Percentiles rank a stretch among this genome's conserved stretches.
phyloP scores from a whole-genome alignment of 2,329 filamentous ascomycete species.

The Graphilbum fragrans region DNA sequence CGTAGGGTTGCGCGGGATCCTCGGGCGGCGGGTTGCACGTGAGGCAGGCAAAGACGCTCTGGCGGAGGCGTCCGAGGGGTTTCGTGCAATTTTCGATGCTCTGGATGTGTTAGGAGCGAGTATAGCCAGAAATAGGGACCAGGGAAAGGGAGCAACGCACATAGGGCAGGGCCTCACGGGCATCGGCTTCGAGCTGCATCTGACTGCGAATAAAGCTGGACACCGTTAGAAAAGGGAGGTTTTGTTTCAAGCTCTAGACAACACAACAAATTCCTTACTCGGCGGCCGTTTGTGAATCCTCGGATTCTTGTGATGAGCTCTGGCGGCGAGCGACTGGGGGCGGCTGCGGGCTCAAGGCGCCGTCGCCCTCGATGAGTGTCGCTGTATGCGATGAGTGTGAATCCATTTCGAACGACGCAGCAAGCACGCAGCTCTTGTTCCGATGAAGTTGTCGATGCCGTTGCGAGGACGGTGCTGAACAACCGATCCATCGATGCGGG shows the following conservation, averaged over 20 bases:
- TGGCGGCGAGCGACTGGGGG: slow-evolving; percentile 30
- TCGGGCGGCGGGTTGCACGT: slow-evolving; percentile 79
- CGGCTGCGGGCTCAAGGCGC: slow-evolving; percentile 23
- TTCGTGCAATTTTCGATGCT: slow-evolving; percentile 91
- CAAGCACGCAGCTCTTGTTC: no score
- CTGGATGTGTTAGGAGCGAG: slow-evolving; percentile 28
- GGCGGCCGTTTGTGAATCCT: slow-evolving; percentile 59
- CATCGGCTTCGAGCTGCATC: slow-evolving; percentile 84
- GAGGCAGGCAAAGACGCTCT: slow-evolving; percentile 82
- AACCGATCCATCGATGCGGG: no score
- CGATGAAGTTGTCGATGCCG: no score
- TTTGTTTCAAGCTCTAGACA: not conserved
- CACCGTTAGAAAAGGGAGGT: not conserved
- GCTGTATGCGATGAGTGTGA: slow-evolving; percentile 5
- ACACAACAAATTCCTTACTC: slow-evolving; percentile 35
- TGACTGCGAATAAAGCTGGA: slow-evolving; percentile 79
- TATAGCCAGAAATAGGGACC: not conserved
- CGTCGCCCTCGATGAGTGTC: slow-evolving; percentile 27
- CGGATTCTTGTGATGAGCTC: slow-evolving; percentile 50
- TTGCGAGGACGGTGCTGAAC: no score
- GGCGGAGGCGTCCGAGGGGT: slow-evolving; percentile 75
- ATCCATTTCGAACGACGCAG: slow-evolving; percentile 8
- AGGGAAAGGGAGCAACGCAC: slow-evolving; percentile 33
- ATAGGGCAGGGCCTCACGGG: slow-evolving; percentile 87
- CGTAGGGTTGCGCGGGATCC: slow-evolving; percentile 49